Conservation (phyloP, 2,329 filamentous ascomycete species). For the Nigrograna mackinnonii region DNA sequence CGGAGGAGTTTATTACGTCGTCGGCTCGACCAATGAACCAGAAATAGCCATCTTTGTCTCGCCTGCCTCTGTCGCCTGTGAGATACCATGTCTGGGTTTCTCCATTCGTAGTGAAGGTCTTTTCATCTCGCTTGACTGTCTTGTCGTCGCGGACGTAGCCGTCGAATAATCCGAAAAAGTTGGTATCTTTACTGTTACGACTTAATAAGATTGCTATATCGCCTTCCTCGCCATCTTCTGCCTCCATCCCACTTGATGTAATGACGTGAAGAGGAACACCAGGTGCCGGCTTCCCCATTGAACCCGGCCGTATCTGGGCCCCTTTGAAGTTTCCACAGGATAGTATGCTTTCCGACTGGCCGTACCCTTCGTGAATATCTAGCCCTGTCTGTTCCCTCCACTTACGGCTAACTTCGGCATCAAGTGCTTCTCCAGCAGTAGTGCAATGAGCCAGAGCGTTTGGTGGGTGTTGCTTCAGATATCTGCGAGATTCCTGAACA, state of each 20-base stretch:
- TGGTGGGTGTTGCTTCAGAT: slow-evolving; percentile 5
- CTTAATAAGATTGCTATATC: slow-evolving; percentile 8
- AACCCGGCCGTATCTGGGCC: slow-evolving; percentile 3
- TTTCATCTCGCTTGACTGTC: not conserved
- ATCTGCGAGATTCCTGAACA: slow-evolving; percentile 3
- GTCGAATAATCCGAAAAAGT: not conserved
- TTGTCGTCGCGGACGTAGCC: not conserved
- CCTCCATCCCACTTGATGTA: slow-evolving; percentile 1
- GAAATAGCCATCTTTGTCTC: slow-evolving; percentile 8
- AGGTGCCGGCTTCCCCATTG: slow-evolving; percentile 10
- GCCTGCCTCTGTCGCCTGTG: slow-evolving; percentile 6
- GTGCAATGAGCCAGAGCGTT: slow-evolving; percentile 7
- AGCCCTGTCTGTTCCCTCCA: slow-evolving; percentile 6
- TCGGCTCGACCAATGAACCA: slow-evolving; percentile 10
- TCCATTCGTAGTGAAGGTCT: slow-evolving; percentile 2
- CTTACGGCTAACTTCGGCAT: slow-evolving; percentile 8
- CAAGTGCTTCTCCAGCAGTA: slow-evolving; percentile 9
- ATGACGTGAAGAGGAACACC: slow-evolving; percentile 9
- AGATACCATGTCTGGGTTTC: slow-evolving; percentile 7
- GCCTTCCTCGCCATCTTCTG: slow-evolving; percentile 7
- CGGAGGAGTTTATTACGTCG: slow-evolving; percentile 11
- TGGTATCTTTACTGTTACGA: not conserved
- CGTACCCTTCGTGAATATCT: slow-evolving; percentile 7
- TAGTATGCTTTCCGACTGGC: slow-evolving; percentile 11
- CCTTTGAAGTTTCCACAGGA: slow-evolving; percentile 9